A percentile compares a stretch with the other conserved stretches of the same genome.
phyloP scores from a whole-genome alignment of 148 eudicot species.

The Hydrangea macrophylla region DNA sequence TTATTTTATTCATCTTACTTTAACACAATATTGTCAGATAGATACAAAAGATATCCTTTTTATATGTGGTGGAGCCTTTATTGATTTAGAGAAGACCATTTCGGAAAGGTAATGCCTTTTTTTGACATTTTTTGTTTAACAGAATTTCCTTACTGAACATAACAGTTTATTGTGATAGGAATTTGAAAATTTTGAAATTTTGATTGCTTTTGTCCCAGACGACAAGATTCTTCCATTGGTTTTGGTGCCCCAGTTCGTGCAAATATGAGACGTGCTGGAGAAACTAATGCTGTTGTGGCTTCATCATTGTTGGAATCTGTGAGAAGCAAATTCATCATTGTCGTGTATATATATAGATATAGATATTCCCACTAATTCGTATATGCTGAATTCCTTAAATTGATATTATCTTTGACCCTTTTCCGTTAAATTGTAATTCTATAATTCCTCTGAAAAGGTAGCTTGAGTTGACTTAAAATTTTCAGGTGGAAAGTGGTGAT shows the following conservation, averaged over 20 bases:
- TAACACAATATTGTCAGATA: too few relatives aligned
- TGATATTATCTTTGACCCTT: background rate
- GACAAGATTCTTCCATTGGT: conserved; percentile 62
- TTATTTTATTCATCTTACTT: background rate
- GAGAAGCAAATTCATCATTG: conserved; percentile 16
- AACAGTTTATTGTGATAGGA: background rate
- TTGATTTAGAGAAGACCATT: conserved; percentile 45
- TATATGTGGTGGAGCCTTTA: conserved; percentile 56
- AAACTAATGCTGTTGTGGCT: conserved; percentile 32
- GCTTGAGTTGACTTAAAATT: conserved; percentile 7
- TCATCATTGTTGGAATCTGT: conserved; percentile 58
- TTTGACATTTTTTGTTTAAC: background rate
- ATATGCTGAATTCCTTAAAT: background rate
- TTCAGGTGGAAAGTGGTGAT: conserved; percentile 61
- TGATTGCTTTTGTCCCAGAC: conserved; percentile 30
- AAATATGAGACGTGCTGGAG: conserved; percentile 41
- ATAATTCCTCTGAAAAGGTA: conserved; percentile 1
- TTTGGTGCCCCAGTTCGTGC: conserved; percentile 63
- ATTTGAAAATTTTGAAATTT: conserved; percentile 3
- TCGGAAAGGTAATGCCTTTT: conserved; percentile 43
- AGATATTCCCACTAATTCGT: background rate
- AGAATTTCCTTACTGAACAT: background rate
- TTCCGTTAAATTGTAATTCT: background rate
- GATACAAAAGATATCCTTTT: conserved; percentile 55
- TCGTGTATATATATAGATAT: background rate